phyloP scores from a whole-genome alignment of 495 filamentous ascomycete genomes.

The Daldinia grandis region DNA sequence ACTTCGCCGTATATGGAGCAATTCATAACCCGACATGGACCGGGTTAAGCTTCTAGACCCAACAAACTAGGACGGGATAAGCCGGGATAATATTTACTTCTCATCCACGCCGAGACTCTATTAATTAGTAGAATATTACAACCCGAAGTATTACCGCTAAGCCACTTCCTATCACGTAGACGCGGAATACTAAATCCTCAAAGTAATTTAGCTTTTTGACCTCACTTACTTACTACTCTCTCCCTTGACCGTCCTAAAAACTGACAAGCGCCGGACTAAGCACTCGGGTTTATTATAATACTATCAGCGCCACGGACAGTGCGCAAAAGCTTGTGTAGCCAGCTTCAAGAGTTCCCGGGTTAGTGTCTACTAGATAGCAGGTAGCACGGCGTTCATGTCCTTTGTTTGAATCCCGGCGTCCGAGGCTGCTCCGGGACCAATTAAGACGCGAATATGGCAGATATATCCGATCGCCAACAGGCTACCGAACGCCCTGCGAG shows the following conservation, averaged over 20 bases:
- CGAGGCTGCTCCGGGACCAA: conserved; percentile 6
- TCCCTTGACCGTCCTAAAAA: not conserved
- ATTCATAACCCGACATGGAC: conserved; percentile 13
- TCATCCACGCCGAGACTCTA: not conserved
- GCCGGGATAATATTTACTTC: conserved; percentile 22
- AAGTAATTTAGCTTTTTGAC: not conserved
- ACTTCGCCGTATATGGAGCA: conserved; percentile 8
- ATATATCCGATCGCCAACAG: conserved; percentile 15
- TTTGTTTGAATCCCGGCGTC: conserved; percentile 2
- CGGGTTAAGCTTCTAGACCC: conserved; percentile 3
- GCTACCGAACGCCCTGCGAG: conserved; percentile 34
- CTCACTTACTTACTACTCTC: not conserved
- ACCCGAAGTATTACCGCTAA: conserved; percentile 26
- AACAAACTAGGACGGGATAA: conserved; percentile 17
- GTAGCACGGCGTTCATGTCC: not conserved
- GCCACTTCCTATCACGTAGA: conserved; percentile 11
- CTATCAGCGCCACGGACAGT: not conserved
- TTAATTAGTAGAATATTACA: not conserved
- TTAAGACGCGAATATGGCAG: conserved; percentile 2
- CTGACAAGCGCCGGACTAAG: not conserved
- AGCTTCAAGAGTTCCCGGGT: conserved; percentile 2
- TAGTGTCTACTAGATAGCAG: conserved; percentile 11
- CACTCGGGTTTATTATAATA: not conserved
- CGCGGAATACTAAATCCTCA: not conserved
- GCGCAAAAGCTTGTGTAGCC: not conserved